Evolutionary conservation across 495 filamentous ascomycete genomes (phyloP), one percentile per base, ranked within the genome.

Genomic region (Penicillium angulare): DNA sequence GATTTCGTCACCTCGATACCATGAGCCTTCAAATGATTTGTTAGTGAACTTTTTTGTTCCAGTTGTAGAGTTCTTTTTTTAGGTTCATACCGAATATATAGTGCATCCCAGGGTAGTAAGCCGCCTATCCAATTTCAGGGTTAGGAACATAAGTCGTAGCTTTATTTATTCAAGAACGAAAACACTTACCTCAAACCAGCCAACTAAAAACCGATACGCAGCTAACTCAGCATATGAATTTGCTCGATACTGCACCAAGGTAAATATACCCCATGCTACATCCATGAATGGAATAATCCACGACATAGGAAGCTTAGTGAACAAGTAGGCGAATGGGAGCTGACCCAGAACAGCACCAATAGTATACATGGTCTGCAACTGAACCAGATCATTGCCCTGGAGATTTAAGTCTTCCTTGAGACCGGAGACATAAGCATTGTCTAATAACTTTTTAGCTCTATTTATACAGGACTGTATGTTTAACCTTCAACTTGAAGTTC

Each of bases 161-260:
- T 3, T 34, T 29, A 13, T 44, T 17, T 10, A 47, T 17, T 31
- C 17, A 24, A 16, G 26, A 16, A 42, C 20, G 18, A 24, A 18
- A 42, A 52, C 36, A 54, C 47, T 7, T 26, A 65, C 90, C 43
- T 91, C 91, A 17, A 96, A 83, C 60, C 92, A 91, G 17, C 90
- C 90, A 39, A 95, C 82, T 63, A 95, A 87, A 71, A 95, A 93
- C 24, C 91, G 84, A 53, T 89, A 79, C 17, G 83, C 75, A 43
- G 63, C 60, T 18, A 72, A 20, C 31, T 72, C 66, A 12, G 60
- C 51, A 34, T 58, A 67, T n/a, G 59, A 64, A 20, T 36, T 32
- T 3, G 43, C 65, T 27, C 73, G 67, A 49, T 70, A 76, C 33
- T 79, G 74, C 16, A 73, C 52, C 26, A 79, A 46, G 0, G 76